A percentile compares a stretch with the other conserved stretches of the same genome.
phyloP scores from a whole-genome alignment of 2,329 filamentous ascomycete genomes.

The Clarireedia paspali region DNA sequence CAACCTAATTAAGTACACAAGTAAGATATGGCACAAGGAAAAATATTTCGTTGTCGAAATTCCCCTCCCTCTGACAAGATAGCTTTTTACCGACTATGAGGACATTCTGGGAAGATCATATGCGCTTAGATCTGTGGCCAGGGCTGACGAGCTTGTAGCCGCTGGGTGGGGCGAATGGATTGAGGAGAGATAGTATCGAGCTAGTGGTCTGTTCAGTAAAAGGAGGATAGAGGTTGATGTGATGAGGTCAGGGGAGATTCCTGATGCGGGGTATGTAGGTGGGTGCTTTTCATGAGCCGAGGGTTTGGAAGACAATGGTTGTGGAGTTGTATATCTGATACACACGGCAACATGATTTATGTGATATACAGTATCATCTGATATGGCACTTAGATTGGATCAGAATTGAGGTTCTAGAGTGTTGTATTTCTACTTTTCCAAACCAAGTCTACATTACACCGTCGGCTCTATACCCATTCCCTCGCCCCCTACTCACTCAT shows the following conservation, averaged over 20 bases:
- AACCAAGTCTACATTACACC: background rate
- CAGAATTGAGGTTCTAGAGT: too few relatives aligned
- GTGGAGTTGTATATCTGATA: too few relatives aligned
- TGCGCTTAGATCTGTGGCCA: conserved; percentile 36
- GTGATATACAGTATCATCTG: too few relatives aligned
- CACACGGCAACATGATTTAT: too few relatives aligned
- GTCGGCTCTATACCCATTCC: background rate
- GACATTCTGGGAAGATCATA: conserved; percentile 37
- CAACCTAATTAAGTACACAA: conserved; percentile 38
- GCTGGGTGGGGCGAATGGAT: conserved; percentile 33
- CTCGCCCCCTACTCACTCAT: background rate
- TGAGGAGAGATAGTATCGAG: conserved; percentile 33
- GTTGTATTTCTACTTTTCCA: too few relatives aligned
- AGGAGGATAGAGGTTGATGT: background rate
- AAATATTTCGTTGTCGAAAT: conserved; percentile 34
- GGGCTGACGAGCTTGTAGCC: conserved; percentile 35
- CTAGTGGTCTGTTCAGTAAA: conserved; percentile 22
- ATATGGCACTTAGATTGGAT: too few relatives aligned
- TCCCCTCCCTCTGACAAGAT: conserved; percentile 35
- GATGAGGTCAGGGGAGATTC: background rate
- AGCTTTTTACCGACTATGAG: conserved; percentile 34
- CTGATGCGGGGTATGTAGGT: background rate
- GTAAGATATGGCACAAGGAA: conserved; percentile 37
- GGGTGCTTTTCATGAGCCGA: too few relatives aligned
- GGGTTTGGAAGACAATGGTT: too few relatives aligned